Percentiles rank a stretch among this genome's conserved stretches.
These are phyloP conservation scores for Knoxdaviesia capensis DNA, from an alignment of 2,329 filamentous ascomycete genomes.

Conservation along the genomic window DNA sequence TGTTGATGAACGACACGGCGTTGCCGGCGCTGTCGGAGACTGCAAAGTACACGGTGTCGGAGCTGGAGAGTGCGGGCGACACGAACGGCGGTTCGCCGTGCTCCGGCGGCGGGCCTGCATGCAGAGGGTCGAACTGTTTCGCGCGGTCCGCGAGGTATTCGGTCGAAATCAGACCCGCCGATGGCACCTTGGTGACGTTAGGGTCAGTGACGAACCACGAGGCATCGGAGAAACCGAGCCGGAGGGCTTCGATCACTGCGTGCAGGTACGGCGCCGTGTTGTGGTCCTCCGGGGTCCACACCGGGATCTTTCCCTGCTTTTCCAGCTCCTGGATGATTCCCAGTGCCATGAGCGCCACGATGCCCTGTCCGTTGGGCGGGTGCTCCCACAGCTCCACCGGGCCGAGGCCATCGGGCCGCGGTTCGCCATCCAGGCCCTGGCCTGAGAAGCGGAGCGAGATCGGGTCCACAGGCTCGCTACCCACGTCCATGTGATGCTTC, in stretches of 20 bases:
- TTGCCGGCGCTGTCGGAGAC: constrained; percentile 69
- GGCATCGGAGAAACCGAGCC: constrained; percentile 78
- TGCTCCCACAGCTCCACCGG: constrained; percentile 80
- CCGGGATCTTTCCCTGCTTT: constrained; percentile 50
- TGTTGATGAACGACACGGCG: constrained; percentile 91
- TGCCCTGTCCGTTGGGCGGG: constrained; percentile 88
- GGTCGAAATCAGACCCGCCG: constrained; percentile 46
- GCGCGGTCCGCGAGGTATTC: constrained; percentile 55
- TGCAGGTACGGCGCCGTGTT: constrained; percentile 71
- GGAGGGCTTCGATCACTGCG: constrained; percentile 68
- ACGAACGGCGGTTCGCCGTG: constrained; percentile 38
- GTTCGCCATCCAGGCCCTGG: constrained; percentile 23
- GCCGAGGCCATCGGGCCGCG: constrained; percentile 16
- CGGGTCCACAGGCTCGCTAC: constrained; percentile 64
- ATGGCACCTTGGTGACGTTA: constrained; percentile 48
- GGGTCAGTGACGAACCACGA: constrained; percentile 84
- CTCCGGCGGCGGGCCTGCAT: constrained; percentile 41
- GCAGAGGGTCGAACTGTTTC: constrained; percentile 33
- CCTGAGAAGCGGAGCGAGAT: constrained; percentile 65
- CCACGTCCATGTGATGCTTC: constrained; percentile 43
- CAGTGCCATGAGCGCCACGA: constrained; percentile 83
- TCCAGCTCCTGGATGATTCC: constrained; percentile 82
- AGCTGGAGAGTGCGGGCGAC: constrained; percentile 60
- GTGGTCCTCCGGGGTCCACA: constrained; percentile 51
- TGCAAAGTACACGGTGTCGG: constrained; percentile 89